Base-by-base conservation (phyloP, 2,329 filamentous ascomycete genomes). In the Beauveria medogensis region DNA sequence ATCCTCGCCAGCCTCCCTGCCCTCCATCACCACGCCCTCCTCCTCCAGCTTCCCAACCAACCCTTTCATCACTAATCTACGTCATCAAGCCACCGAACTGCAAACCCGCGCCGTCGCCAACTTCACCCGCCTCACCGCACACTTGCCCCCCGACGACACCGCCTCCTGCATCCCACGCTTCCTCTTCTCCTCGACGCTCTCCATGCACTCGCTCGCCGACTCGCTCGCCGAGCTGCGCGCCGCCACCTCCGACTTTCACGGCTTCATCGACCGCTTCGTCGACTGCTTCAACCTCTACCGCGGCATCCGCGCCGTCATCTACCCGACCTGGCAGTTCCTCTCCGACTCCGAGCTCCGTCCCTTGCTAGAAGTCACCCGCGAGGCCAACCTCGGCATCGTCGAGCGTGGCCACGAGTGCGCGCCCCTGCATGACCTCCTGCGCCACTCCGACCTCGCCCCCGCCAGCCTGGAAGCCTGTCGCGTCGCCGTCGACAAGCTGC, bases 171-270 rank as follows among this genome's bases (percentile, higher is more conserved):
- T 78, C 22, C 72, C 76, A 1, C 71, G 75, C 16, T 77, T 79
- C 59, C 67, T 80, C n/a, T 80, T 80, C 66, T 74, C 77, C 5
- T 69, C 71, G 20, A 62, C 75, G 5, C 65, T 80, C 1, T 76
- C 78, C 46, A 70, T 81, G 7, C 79, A 82, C 57, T 73, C 77
- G 44, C 72, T 83, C 4, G 79, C 75, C 64, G 79, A 83, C 59
- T 75, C 75, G 2, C 70, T 82, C 2, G 65, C 67, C 2, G 69
- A 75, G 16, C 67, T 75, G 55, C 53, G 63, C 40, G 72, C 74
- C 62, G 73, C 73, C 53, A 65, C 72, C 59, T 69, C 71, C 46
- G 51, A 62, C 52, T 62, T 62, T 20, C 50, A 59, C 56, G 52
- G 50, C 51, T 62, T 62, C 61, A 62, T 62, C 55, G 61, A 62